phyloP scores from a whole-genome alignment of 2,329 filamentous ascomycete species.

The Trichoderma semiorbis region DNA sequence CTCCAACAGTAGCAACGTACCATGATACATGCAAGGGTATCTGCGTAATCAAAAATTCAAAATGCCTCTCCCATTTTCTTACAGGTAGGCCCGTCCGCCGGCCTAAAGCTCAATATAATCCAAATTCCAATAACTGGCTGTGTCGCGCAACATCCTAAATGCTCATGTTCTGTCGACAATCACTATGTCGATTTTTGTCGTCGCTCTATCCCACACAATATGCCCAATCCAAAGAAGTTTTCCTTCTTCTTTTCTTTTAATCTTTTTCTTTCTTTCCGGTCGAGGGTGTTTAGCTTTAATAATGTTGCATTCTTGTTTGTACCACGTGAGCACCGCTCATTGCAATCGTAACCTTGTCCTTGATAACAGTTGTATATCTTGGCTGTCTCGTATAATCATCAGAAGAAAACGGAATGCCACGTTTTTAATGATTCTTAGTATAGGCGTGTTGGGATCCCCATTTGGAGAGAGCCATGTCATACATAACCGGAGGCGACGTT shows the following conservation, averaged over 20 bases:
- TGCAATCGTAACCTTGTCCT: neutral
- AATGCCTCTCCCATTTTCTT: neutral
- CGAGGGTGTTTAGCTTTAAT: neutral
- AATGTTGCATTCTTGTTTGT: neutral
- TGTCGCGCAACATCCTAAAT: neutral
- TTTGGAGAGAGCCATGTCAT: conserved; percentile 43
- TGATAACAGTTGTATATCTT: neutral
- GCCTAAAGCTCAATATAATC: neutral
- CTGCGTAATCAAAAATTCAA: neutral
- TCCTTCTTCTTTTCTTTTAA: neutral
- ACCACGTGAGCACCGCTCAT: neutral
- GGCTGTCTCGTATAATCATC: conserved; percentile 10
- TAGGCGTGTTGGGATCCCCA: conserved; percentile 43
- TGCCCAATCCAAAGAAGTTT: neutral
- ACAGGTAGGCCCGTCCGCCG: neutral
- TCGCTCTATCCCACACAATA: neutral
- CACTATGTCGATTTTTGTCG: neutral
- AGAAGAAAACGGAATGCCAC: neutral
- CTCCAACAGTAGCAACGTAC: neutral
- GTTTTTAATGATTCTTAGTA: conserved; percentile 32
- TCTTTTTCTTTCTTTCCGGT: neutral
- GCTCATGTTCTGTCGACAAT: neutral
- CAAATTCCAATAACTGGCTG: neutral
- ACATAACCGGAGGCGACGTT: conserved; percentile 37
- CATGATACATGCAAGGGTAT: neutral